Evolutionary conservation across 345 rosid species (phyloP), one percentile per base, ranked within the genome.

Genomic region (Sisymbrium altissimum): DNA sequence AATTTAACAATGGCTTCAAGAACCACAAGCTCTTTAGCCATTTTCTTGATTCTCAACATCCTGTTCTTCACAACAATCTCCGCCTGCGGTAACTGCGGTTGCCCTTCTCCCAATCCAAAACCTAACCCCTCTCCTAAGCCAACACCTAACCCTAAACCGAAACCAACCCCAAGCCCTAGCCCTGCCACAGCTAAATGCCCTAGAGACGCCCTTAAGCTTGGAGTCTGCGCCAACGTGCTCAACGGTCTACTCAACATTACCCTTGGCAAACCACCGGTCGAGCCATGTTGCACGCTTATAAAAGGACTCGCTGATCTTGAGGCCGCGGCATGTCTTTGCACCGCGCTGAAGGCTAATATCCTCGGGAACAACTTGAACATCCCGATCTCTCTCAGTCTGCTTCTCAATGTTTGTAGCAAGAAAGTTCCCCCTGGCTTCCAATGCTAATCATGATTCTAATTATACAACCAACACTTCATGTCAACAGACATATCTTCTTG

Each of bases 281-380:
- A 60, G 9, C 78, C 84, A 18, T 83, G 89, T 68, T 87, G 89
- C 45, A 14, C 81, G 2, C 79, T 82, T 33, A 52, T 87, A 27
- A 9, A 74, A 56, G 83, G 82, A n/a, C 86, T 87, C 21, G 84
- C 38, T 25, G 89, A 78, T 64, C 73, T 85, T 60, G 87, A 87
- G 55, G 87, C 84, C 17, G 85, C 87, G 0, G 73, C 80, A 68
- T 87, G 89, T 81, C 89, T 87, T 39, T 87, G 87, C 83, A 82
- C 86, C 11, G 84, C 83, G 7, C 70, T 86, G 10, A 83, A 54
- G 72, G 84, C 72, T 45, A 83, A 83, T 29, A 58, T 85, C 39
- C 81, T 87, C 30, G 88, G 91, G 7, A 71, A 72, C 64, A 78
- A 80, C 63, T 64, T 87, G 2, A 75, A 87, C 30, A 9, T 85